phyloP scores from a whole-genome alignment of 139 green algal genomes.

The Marvania coccoides region DNA sequence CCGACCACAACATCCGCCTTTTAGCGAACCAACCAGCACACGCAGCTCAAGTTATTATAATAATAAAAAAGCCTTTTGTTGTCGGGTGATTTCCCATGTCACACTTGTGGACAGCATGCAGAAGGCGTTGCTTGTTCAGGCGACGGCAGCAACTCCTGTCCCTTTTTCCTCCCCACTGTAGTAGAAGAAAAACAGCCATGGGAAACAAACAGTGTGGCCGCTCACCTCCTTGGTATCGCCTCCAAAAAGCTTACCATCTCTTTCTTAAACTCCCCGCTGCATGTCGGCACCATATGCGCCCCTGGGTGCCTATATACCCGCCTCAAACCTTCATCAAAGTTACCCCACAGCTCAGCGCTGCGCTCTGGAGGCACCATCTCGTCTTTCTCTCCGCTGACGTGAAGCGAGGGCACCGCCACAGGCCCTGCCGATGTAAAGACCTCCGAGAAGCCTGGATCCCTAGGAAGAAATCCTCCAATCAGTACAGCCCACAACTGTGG shows the following conservation, averaged over 20 bases:
- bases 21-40: too few relatives aligned
- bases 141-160: too few relatives aligned
- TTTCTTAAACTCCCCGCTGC: constrained; percentile 40
- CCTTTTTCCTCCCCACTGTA: too few relatives aligned
- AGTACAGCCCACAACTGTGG: constrained; percentile 7
- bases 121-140: too few relatives aligned
- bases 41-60: too few relatives aligned
- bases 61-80: too few relatives aligned
- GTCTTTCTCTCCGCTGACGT: constrained; percentile 33
- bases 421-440: constrained; percentile 2
- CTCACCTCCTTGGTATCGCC: too few relatives aligned
- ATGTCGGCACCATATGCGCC: constrained; percentile 50
- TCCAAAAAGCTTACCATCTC: constrained; percentile 27
- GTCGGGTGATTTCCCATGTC: too few relatives aligned
- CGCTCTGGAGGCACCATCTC: constrained; percentile 36
- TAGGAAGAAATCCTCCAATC: constrained; percentile 41
- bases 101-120: too few relatives aligned
- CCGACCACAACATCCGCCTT: too few relatives aligned
- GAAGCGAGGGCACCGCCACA: constrained; percentile 19
- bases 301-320: constrained; percentile 19
- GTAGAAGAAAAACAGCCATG: too few relatives aligned
- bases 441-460: constrained; percentile 27
- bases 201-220: too few relatives aligned
- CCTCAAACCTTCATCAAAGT: constrained; percentile 13
- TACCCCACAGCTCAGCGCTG: constrained; percentile 14